Percentiles rank a stretch among this genome's conserved stretches.
phyloP scores from a whole-genome alignment of 2,329 filamentous ascomycete genomes.

The Leptographium flavum region DNA sequence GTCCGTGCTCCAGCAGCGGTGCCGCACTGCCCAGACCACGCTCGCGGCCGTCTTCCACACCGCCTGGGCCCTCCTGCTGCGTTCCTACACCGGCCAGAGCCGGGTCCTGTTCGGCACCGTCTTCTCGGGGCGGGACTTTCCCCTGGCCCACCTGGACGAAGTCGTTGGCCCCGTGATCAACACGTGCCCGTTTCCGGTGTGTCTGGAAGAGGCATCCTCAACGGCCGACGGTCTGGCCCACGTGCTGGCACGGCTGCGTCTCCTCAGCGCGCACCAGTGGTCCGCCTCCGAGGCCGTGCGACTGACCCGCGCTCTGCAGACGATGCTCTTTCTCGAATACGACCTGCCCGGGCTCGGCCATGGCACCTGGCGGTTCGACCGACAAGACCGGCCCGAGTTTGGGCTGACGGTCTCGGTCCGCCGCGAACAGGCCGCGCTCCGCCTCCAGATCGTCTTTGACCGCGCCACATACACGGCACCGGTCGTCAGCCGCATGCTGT shows the following conservation, averaged over 20 bases:
- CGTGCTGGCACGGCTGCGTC: not conserved
- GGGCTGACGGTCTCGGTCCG: not conserved
- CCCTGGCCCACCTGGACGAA: not conserved
- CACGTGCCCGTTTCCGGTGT: not conserved
- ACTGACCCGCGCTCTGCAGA: not conserved
- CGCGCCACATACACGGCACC: not conserved
- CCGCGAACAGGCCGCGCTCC: not conserved
- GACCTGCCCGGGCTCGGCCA: not conserved
- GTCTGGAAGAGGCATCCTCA: not conserved
- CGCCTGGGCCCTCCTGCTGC: conserved; percentile 7
- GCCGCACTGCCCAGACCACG: not conserved
- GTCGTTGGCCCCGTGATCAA: conserved; percentile 2
- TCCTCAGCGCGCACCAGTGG: not conserved
- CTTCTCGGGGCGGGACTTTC: not conserved
- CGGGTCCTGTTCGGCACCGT: not conserved
- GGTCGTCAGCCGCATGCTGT: not conserved
- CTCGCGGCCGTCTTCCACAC: conserved; percentile 10
- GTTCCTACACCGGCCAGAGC: conserved; percentile 18
- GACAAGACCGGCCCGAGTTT: not conserved
- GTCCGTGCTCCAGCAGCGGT: not conserved
- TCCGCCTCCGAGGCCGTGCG: not conserved
- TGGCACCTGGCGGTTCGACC: not conserved
- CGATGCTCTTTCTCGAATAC: not conserved
- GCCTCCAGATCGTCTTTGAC: not conserved
- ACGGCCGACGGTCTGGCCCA: not conserved